phyloP scores from a whole-genome alignment of 129 eudicot genomes.

The Lonicera japonica region DNA sequence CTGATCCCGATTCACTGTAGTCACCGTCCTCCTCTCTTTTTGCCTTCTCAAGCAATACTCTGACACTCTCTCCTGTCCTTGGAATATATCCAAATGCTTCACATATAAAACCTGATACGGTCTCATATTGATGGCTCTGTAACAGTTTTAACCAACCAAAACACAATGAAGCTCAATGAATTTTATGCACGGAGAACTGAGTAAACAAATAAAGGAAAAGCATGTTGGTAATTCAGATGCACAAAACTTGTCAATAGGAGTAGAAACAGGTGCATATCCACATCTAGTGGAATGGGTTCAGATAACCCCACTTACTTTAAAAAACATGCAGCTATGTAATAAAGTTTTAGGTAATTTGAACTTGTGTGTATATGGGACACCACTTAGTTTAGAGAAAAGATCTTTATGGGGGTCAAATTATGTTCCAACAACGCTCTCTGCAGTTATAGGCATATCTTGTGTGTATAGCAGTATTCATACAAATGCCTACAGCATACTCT shows the following conservation, averaged over 20 bases:
- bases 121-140: constrained; percentile 74
- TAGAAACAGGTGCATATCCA: no score
- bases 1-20: constrained; percentile 35
- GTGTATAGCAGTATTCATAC: no score
- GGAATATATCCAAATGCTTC: constrained; percentile 79
- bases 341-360: no score
- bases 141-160: constrained; percentile 1
- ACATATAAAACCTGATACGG: constrained; percentile 64
- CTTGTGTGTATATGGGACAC: no score
- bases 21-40: constrained; percentile 36
- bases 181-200: not conserved
- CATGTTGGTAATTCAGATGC: not conserved
- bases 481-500: no score
- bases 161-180: not conserved
- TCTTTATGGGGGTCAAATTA: no score
- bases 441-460: no score
- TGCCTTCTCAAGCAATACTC: constrained; percentile 44
- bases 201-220: not conserved
- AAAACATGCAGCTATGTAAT: no score
- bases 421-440: no score
- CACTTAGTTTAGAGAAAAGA: no score
- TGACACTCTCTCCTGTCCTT: constrained; percentile 64
- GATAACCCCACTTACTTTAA: no score
- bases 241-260: not conserved
- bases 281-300: no score